phyloP scores from a whole-genome alignment of 2,329 filamentous ascomycete genomes.

The Amauroascus verrucosus region DNA sequence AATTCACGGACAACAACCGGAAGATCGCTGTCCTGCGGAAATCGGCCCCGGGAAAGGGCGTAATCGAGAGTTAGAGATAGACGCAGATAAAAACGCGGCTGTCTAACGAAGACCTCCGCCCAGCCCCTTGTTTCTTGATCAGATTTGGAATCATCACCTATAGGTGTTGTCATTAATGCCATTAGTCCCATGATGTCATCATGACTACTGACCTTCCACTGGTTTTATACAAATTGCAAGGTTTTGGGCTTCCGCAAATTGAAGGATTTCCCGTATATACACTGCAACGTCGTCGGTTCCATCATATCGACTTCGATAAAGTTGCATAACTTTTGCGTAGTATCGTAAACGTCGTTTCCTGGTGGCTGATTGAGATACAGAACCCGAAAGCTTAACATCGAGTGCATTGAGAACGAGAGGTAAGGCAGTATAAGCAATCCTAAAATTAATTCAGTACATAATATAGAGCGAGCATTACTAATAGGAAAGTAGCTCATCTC shows the following conservation, averaged over 20 bases:
- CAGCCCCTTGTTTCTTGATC: conserved; percentile 10
- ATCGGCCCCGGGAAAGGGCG: conserved; percentile 10
- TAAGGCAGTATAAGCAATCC: conserved; percentile 29
- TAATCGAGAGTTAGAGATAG: conserved; percentile 14
- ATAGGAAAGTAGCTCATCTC: not conserved
- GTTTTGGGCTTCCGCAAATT: conserved; percentile 8
- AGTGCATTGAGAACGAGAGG: conserved; percentile 32
- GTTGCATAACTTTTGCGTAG: conserved; percentile 40
- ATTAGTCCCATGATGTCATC: not conserved
- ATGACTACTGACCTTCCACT: not conserved
- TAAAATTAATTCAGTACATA: conserved; percentile 1
- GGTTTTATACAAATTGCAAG: not conserved
- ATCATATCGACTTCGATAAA: conserved; percentile 40
- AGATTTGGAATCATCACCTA: not conserved
- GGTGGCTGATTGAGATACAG: conserved; percentile 29
- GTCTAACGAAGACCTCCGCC: conserved; percentile 13
- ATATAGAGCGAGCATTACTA: not conserved
- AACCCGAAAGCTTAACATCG: conserved; percentile 31
- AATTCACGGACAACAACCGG: conserved; percentile 12
- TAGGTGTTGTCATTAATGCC: not conserved
- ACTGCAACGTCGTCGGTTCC: conserved; percentile 36
- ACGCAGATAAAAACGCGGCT: conserved; percentile 13
- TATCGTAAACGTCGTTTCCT: conserved; percentile 40
- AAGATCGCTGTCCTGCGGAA: conserved; percentile 13
- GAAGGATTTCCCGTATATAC: conserved; percentile 12